phyloP scores from a whole-genome alignment of 139 green algal genomes.

The Micractinium conductrix region DNA sequence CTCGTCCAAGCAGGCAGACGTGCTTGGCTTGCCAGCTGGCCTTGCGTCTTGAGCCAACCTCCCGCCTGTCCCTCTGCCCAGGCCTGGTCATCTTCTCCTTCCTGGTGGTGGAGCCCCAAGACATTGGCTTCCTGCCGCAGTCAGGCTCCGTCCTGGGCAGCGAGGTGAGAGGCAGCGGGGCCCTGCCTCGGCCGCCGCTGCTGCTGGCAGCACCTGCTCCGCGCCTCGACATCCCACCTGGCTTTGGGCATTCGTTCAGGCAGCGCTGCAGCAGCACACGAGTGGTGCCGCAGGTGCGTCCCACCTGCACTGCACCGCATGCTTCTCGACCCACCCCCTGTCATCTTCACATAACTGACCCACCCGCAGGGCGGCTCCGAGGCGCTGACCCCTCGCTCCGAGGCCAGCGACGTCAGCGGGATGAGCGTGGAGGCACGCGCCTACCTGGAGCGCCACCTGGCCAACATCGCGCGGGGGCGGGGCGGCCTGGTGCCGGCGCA shows the following conservation, averaged over 20 bases:
- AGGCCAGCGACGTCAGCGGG: background rate
- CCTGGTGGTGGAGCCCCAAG: conserved; percentile 84
- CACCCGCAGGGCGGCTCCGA: background rate
- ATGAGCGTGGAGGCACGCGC: conserved; percentile 30
- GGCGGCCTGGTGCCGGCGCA: conserved; percentile 45
- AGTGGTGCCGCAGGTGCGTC: no score
- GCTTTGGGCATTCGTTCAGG: no score
- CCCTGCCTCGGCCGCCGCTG: no score
- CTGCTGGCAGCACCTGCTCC: no score
- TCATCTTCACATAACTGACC: background rate
- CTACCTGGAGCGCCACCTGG: conserved; percentile 48
- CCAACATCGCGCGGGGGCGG: conserved; percentile 23
- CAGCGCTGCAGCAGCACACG: no score
- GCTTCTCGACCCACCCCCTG: no score
- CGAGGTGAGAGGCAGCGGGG: conserved; percentile 26
- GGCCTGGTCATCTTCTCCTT: conserved; percentile 74
- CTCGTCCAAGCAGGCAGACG: background rate
- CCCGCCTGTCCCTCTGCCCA: background rate
- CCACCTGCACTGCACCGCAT: no score
- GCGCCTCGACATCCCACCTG: no score
- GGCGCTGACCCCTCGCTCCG: conserved; percentile 30
- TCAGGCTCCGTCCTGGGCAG: conserved; percentile 40
- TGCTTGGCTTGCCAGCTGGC: no score
- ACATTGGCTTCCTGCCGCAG: conserved; percentile 71
- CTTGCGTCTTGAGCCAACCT: no score